Conservation (phyloP, 352 stramenopile genomes). For the Globisporangium radiosum region DNA sequence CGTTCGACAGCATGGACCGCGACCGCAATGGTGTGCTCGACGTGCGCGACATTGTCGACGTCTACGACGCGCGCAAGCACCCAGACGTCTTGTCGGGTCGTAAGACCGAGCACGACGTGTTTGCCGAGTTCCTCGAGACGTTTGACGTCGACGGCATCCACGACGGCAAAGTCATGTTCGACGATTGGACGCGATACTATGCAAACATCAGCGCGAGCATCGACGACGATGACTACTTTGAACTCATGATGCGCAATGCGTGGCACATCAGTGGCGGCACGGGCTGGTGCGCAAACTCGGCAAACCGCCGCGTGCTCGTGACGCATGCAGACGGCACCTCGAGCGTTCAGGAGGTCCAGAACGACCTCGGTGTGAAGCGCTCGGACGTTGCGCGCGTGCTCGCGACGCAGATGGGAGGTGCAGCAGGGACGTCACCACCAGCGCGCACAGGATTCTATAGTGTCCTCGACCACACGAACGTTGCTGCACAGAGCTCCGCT, state of each 20-base stretch:
- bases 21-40: slow-evolving; percentile 70
- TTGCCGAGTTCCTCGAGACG: slow-evolving; percentile 79
- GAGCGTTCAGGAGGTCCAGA: slow-evolving; percentile 38
- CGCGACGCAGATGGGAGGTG: slow-evolving; percentile 16
- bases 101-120: slow-evolving; percentile 71
- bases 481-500: slow-evolving; percentile 7
- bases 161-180: slow-evolving; percentile 49
- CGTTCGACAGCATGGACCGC: slow-evolving; percentile 85
- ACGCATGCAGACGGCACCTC: slow-evolving; percentile 40
- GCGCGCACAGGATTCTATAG: slow-evolving; percentile 41
- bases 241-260: slow-evolving; percentile 88
- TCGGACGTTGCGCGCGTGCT: slow-evolving; percentile 27
- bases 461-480: slow-evolving; percentile 46
- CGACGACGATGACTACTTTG: slow-evolving; percentile 91
- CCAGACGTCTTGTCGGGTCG: slow-evolving; percentile 75
- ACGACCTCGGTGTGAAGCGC: slow-evolving; percentile 33
- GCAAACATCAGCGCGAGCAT: slow-evolving; percentile 82
- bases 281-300: slow-evolving; percentile 48
- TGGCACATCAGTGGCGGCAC: slow-evolving; percentile 57
- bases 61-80: slow-evolving; percentile 80
- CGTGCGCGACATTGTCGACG: slow-evolving; percentile 54
- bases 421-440: slow-evolving; percentile 5
- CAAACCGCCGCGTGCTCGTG: slow-evolving; percentile 59
- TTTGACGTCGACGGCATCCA: slow-evolving; percentile 53
- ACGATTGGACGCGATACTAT: slow-evolving; percentile 85